phyloP scores from a whole-genome alignment of 73 alveolate genomes.

The Paramecium biaurelia region DNA sequence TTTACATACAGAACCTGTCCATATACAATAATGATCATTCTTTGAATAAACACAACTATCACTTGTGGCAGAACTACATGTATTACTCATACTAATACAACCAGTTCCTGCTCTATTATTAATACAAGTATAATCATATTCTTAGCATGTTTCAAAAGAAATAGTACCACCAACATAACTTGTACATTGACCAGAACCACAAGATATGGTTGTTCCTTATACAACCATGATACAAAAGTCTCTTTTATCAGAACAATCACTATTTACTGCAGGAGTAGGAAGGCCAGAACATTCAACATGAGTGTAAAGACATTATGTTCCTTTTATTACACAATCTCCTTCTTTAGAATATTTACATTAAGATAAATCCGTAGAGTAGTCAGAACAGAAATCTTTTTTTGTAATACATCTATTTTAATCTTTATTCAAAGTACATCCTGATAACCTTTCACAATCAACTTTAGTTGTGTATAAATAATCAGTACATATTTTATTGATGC shows the following conservation, averaged over 20 bases:
- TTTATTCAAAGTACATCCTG: not conserved
- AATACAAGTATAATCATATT: not conserved
- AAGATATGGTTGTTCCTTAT: not conserved
- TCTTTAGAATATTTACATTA: not conserved
- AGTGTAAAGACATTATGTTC: not conserved
- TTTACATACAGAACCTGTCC: not conserved
- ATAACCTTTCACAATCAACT: not conserved
- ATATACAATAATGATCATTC: not conserved
- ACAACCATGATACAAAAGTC: not conserved
- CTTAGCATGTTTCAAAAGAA: not conserved
- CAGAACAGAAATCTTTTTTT: not conserved
- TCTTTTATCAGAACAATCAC: not conserved
- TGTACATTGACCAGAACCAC: not conserved
- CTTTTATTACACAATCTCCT: not conserved
- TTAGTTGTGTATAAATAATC: not conserved
- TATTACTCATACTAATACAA: not conserved
- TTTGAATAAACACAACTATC: not conserved
- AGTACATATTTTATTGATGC: not conserved
- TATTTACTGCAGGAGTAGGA: not conserved
- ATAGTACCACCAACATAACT: not conserved
- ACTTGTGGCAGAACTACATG: not conserved
- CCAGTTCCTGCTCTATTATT: not conserved
- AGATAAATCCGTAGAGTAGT: not conserved
- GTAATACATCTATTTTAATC: not conserved
- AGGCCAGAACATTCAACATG: not conserved